Conservation (phyloP, 768 basidiomycete genomes). For the Lentinula detonsa region DNA sequence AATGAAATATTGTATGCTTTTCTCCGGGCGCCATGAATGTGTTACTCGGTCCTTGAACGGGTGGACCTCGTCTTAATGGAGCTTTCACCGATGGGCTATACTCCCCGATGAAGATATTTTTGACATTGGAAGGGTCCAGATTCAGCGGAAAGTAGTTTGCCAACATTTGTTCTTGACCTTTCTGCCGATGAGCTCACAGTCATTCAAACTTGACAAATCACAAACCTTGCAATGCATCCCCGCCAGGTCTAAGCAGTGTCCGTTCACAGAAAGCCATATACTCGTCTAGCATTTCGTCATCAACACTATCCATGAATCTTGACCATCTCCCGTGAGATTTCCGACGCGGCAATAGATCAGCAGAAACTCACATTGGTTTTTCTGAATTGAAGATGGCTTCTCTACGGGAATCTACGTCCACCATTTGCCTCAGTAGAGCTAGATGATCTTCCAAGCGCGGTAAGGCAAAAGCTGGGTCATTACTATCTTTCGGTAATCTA, state of each 20-base stretch:
- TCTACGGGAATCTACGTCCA: conserved; percentile 24
- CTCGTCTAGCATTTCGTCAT: conserved; percentile 46
- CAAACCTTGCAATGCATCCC: conserved; percentile 17
- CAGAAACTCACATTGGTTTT: conserved; percentile 36
- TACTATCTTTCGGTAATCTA: conserved; percentile 36
- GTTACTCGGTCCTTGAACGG: background rate
- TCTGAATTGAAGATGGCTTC: conserved; percentile 36
- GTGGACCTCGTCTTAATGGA: background rate
- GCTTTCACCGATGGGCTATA: conserved; percentile 1
- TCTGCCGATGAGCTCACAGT: background rate
- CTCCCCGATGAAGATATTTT: background rate
- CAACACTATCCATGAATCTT: conserved; percentile 52
- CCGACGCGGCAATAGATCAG: conserved; percentile 5
- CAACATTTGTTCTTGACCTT: conserved; percentile 24
- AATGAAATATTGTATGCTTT: conserved; percentile 56
- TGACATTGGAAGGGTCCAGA: background rate
- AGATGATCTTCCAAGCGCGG: conserved; percentile 48
- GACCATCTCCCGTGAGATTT: conserved; percentile 4
- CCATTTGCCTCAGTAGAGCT: conserved; percentile 29
- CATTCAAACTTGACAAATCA: conserved; percentile 10
- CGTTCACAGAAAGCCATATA: conserved; percentile 63
- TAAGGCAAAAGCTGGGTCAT: conserved; percentile 59
- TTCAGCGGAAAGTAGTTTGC: conserved; percentile 33
- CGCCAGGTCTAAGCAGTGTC: conserved; percentile 34
- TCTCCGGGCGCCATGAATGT: conserved; percentile 31